Conservation (phyloP, 2,329 filamentous ascomycete species). For the Helotiales sp. region DNA sequence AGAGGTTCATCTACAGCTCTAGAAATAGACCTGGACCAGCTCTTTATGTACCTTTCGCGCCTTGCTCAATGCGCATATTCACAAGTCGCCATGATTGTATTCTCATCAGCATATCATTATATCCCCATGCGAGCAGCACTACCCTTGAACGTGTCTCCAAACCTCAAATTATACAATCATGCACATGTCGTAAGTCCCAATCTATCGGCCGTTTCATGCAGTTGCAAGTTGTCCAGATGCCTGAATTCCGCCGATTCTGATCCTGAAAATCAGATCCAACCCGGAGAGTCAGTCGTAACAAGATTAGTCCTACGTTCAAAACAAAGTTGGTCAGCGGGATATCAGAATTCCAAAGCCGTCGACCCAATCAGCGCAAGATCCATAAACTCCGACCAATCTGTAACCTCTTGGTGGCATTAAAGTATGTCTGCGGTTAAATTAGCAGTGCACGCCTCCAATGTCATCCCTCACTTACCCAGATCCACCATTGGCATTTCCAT, state of each 20-base stretch:
- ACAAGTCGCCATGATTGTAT: conserved; percentile 12
- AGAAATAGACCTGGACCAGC: not conserved
- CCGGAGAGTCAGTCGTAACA: not conserved
- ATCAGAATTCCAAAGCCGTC: conserved; percentile 87
- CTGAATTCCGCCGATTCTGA: not conserved
- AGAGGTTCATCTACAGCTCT: not conserved
- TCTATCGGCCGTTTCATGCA: conserved; percentile 5
- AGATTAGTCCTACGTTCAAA: too few relatives aligned
- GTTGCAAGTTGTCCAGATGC: not conserved
- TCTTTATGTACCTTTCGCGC: conserved; percentile 6
- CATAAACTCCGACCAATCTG: conserved; percentile 84
- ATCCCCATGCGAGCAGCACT: not conserved
- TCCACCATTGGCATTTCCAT: conserved; percentile 80
- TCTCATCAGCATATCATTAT: not conserved
- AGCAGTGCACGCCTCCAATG: not conserved
- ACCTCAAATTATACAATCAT: conserved; percentile 22
- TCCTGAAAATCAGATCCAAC: not conserved
- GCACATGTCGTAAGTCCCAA: conserved; percentile 1
- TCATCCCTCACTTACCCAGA: conserved; percentile 70
- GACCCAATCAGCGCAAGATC: conserved; percentile 79
- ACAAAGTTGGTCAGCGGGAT: conserved; percentile 56
- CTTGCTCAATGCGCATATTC: conserved; percentile 3
- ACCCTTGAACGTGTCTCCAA: not conserved
- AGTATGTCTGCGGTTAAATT: conserved; percentile 66
- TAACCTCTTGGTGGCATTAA: conserved; percentile 90